These are phyloP conservation scores for Candida ficus DNA, from an alignment of 805 yeast genomes.

Conservation along the genomic window DNA sequence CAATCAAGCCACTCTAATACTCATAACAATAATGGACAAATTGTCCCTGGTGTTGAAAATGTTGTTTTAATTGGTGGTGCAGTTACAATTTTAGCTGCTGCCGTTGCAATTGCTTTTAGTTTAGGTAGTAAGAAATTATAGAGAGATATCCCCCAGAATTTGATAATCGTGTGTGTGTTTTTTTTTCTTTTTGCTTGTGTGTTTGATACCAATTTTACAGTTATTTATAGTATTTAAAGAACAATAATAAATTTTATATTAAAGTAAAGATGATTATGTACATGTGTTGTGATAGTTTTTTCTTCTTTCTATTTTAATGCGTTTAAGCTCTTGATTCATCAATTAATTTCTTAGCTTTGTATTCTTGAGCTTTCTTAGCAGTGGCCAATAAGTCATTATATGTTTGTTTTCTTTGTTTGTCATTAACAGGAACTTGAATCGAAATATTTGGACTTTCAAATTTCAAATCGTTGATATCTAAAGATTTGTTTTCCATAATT, in stretches of 20 bases:
- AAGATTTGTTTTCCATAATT: slow-evolving; percentile 8
- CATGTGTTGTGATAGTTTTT: neutral
- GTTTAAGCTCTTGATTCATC: slow-evolving; percentile 17
- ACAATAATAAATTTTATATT: too few species aligned
- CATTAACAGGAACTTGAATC: slow-evolving; percentile 18
- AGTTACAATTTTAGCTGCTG: slow-evolving; percentile 52
- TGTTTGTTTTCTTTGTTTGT: slow-evolving; percentile 20
- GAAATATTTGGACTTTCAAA: slow-evolving; percentile 21
- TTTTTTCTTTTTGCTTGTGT: too few species aligned
- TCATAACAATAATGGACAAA: slow-evolving; percentile 10
- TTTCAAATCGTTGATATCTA: slow-evolving; percentile 15
- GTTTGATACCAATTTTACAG: too few species aligned
- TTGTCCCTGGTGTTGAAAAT: slow-evolving; percentile 53
- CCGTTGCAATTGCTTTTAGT: slow-evolving; percentile 51
- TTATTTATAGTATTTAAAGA: too few species aligned
- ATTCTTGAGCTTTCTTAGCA: slow-evolving; percentile 20
- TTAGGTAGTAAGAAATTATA: slow-evolving; percentile 27
- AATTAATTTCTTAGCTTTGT: slow-evolving; percentile 19
- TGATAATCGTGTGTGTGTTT: neutral
- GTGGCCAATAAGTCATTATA: slow-evolving; percentile 20
- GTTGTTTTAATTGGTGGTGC: slow-evolving; percentile 62
- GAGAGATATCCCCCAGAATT: neutral
- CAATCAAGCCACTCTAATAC: too few species aligned
- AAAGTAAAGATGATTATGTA: neutral
- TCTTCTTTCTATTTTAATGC: neutral